Base-by-base conservation (phyloP, 306 rosid species). In the Hippophae rhamnoides region DNA sequence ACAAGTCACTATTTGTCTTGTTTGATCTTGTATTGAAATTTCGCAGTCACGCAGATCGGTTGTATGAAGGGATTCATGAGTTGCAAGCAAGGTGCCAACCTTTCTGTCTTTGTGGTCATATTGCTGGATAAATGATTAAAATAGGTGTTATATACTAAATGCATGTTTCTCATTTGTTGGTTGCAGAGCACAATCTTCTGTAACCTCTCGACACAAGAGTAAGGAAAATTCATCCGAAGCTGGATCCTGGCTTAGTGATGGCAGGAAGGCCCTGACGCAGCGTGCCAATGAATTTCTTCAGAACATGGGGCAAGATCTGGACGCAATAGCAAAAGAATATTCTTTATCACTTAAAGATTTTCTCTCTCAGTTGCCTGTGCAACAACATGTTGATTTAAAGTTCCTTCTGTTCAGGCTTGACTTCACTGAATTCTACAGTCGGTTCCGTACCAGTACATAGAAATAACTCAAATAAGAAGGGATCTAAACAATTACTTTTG, bases 381-480 rank as follows among this genome's bases (percentile, higher is more conserved):
- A 92, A 83, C 89, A 82, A 61, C 99, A 92, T 75, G 90, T 92
- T 61, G 99, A 92, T 79, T 80, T 92, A 27, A 92, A 92, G 75
- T 92, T 92, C 77, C 99, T 92, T 57, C 75, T 86, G 63, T 92
- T 92, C 80, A 89, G 97, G 62, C 99, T 92, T 62, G 97, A 92
- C 77, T 92, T 85, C 77, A 92, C 84, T 8, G 95, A 92, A 59
- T 92, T 86, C 79, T 88, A 92, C 68, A 74, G 86, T 56, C 84
- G 85, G 76, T 52, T 79, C 65, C 74, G 47, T 72, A 84, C 85
- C 62, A 77, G 69, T 78, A 52, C 55, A 54, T 76, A 78, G 81
- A 56, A 69, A 62, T 70, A 48, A 44, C 64, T 73, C 61, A 52
- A 62, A 57, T 67, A 55, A 57, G 46, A 60, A 41, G 41, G 47